Evolutionary conservation across 768 basidiomycete genomes (phyloP).

Genomic region (Pholiota molesta): DNA sequence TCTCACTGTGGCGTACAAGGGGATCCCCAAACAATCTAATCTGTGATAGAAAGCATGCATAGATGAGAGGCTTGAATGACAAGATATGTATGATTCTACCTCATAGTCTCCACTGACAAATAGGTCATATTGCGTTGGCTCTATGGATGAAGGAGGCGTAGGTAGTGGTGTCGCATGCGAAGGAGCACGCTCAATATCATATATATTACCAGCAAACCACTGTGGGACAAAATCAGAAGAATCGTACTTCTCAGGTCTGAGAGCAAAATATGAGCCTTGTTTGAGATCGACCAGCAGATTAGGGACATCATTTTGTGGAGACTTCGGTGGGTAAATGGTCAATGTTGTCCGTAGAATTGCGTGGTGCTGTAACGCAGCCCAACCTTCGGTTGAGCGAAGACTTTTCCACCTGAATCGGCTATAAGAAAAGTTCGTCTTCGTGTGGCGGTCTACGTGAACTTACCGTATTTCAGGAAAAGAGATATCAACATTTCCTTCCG

Average conservation of each 20-base stretch:
- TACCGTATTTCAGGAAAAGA: constrained; percentile 67
- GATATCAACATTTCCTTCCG: constrained; percentile 55
- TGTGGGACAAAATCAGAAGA: constrained; percentile 33
- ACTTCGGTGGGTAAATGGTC: constrained; percentile 52
- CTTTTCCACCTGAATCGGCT: constrained; percentile 60
- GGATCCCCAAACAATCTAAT: constrained; percentile 88
- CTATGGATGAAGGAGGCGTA: constrained; percentile 37
- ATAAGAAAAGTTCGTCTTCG: background rate
- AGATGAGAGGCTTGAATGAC: constrained; percentile 1
- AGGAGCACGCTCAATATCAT: constrained; percentile 58
- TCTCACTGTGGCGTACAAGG: constrained; percentile 33
- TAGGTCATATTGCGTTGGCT: constrained; percentile 62
- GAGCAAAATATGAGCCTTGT: constrained; percentile 77
- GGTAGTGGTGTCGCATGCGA: constrained; percentile 55
- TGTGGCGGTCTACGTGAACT: constrained; percentile 10
- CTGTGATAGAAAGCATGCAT: constrained; percentile 35
- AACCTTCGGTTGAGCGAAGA: constrained; percentile 78
- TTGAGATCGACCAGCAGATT: constrained; percentile 60
- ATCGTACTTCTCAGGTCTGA: constrained; percentile 48
- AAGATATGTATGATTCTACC: constrained; percentile 36
- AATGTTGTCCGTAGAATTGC: constrained; percentile 67
- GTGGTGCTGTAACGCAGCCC: constrained; percentile 86
- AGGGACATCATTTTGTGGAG: constrained; percentile 30
- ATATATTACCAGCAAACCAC: constrained; percentile 92
- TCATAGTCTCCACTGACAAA: constrained; percentile 86